phyloP scores from a whole-genome alignment of 2,329 filamentous ascomycete species.

The Apiospora phragmitis region DNA sequence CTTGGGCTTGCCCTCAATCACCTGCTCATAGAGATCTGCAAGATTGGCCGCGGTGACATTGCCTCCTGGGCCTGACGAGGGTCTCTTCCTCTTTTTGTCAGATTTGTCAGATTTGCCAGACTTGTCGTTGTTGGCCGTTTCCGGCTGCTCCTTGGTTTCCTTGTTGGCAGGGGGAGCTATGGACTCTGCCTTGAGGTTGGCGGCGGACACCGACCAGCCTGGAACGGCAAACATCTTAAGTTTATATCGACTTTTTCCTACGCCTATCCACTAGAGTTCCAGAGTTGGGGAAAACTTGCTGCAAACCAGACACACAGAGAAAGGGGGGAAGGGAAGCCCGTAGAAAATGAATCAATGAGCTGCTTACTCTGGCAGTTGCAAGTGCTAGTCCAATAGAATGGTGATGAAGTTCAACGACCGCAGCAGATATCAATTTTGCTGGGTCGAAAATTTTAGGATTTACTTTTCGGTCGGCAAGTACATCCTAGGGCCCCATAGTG shows the following conservation, averaged over 20 bases:
- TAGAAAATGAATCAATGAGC: not conserved
- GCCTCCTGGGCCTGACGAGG: slow-evolving; percentile 28
- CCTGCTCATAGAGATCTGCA: slow-evolving; percentile 73
- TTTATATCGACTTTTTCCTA: not conserved
- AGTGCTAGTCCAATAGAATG: not conserved
- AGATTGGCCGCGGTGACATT: slow-evolving; percentile 70
- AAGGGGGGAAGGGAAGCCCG: not conserved
- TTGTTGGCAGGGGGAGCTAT: slow-evolving; percentile 26
- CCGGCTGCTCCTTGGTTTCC: slow-evolving; percentile 30
- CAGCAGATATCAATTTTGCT: not conserved
- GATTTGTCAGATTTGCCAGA: slow-evolving; percentile 22
- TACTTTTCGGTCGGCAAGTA: not conserved
- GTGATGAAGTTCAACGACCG: not conserved
- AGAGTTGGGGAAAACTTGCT: not conserved
- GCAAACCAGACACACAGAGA: not conserved
- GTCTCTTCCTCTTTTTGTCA: slow-evolving; percentile 60
- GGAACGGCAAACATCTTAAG: slow-evolving; percentile 82
- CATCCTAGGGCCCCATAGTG: not conserved
- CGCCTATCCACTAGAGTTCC: not conserved
- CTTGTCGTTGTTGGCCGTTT: slow-evolving; percentile 24
- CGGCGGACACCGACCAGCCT: slow-evolving; percentile 82
- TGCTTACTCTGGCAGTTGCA: not conserved
- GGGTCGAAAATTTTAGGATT: slow-evolving; percentile 8
- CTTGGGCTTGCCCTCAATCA: slow-evolving; percentile 67
- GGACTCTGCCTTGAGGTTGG: slow-evolving; percentile 70